Conservation (phyloP, 1,284 basidiomycete genomes). For the Ganoderma multipileum region DNA sequence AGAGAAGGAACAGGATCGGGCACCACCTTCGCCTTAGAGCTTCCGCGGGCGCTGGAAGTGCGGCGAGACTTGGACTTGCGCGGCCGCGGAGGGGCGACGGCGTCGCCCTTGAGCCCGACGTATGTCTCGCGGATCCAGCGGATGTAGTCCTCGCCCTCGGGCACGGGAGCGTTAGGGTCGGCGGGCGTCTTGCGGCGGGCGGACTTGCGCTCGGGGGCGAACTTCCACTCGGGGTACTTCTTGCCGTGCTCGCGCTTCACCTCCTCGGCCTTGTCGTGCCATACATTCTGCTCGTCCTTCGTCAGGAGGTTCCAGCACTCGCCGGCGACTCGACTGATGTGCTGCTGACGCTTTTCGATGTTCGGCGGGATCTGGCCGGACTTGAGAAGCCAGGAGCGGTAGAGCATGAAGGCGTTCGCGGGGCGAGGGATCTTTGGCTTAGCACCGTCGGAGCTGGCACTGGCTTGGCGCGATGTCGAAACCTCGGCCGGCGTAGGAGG, state of each 20-base stretch:
- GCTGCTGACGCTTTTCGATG: constrained; percentile 57
- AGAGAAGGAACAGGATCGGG: not conserved
- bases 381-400: constrained; percentile 75
- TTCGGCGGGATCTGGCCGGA: constrained; percentile 42
- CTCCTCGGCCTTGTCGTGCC: constrained; percentile 51
- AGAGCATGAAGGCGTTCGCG: constrained; percentile 85
- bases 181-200: constrained; percentile 19
- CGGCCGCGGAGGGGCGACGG: constrained; percentile 30
- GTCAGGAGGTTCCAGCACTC: constrained; percentile 58
- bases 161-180: constrained; percentile 22
- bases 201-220: constrained; percentile 46
- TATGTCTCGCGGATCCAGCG: constrained; percentile 34
- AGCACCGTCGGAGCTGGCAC: constrained; percentile 13
- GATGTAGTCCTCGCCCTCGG: constrained; percentile 26
- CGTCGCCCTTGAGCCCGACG: constrained; percentile 24
- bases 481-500: constrained; percentile 9
- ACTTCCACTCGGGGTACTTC: constrained; percentile 54
- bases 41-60: constrained; percentile 7
- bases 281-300: constrained; percentile 49
- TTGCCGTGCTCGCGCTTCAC: constrained; percentile 45
- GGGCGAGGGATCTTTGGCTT: constrained; percentile 61
- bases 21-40: not conserved
- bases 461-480: constrained; percentile 16
- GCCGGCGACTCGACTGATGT: constrained; percentile 62
- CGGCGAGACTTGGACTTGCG: constrained; percentile 31